Percentiles rank a stretch among this genome's conserved stretches.
phyloP scores from a whole-genome alignment of 1,139 yeast species.

The Starmera stellimalicola region DNA sequence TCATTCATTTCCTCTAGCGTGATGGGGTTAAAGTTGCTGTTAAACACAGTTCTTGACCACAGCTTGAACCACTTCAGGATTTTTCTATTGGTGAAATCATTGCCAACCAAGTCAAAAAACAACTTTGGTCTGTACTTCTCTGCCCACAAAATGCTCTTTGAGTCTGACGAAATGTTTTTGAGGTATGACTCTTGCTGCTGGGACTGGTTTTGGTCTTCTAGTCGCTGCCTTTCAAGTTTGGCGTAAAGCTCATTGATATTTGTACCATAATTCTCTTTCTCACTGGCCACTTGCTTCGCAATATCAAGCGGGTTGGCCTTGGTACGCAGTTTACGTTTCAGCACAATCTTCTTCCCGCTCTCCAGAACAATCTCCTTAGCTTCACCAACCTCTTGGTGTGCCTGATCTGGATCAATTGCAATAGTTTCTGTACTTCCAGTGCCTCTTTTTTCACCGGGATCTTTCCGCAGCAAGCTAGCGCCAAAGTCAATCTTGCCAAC shows the following conservation, averaged over 20 bases:
- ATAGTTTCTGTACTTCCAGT: too few relatives aligned
- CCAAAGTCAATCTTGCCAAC: neutral
- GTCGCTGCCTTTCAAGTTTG: slow-evolving; percentile 18
- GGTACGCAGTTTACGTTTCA: slow-evolving; percentile 12
- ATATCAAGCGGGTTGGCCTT: neutral
- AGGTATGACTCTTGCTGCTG: slow-evolving; percentile 2
- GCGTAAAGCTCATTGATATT: slow-evolving; percentile 25
- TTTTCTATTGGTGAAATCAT: slow-evolving; percentile 66
- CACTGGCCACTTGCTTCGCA: slow-evolving; percentile 1
- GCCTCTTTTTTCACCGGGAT: too few relatives aligned
- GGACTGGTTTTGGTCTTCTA: slow-evolving; percentile 5
- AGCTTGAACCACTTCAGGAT: slow-evolving; percentile 72
- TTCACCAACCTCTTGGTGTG: too few relatives aligned
- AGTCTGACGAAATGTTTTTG: neutral
- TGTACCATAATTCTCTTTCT: slow-evolving; percentile 22
- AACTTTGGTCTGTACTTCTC: slow-evolving; percentile 77
- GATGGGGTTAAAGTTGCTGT: slow-evolving; percentile 19
- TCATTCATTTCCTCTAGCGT: slow-evolving; percentile 6
- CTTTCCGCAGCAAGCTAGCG: neutral
- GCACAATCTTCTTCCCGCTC: slow-evolving; percentile 15
- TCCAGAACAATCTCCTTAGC: slow-evolving; percentile 12
- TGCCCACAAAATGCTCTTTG: slow-evolving; percentile 39
- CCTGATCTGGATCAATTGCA: too few relatives aligned
- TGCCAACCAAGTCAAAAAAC: slow-evolving; percentile 71
- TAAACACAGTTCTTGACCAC: slow-evolving; percentile 69